phyloP scores from a whole-genome alignment of 768 basidiomycete genomes.

The Suillus lakei region DNA sequence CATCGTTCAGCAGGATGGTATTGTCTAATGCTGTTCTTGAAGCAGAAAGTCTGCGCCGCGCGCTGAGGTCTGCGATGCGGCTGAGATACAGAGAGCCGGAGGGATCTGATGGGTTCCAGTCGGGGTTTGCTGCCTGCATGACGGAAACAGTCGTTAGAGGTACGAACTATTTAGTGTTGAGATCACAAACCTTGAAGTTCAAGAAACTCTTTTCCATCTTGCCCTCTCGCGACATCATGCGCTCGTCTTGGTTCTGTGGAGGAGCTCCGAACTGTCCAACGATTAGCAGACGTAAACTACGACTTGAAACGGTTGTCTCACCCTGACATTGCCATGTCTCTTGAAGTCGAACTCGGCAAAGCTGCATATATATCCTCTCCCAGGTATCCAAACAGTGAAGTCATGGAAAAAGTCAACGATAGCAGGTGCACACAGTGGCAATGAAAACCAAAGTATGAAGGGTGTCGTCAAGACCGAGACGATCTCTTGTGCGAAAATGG shows the following conservation, averaged over 20 bases:
- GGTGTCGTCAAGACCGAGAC: slow-evolving; percentile 93
- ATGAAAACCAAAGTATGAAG: slow-evolving; percentile 90
- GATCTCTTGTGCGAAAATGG: slow-evolving; percentile 87
- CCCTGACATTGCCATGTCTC: slow-evolving; percentile 90
- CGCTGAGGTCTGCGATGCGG: slow-evolving; percentile 75
- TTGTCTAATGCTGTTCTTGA: slow-evolving; percentile 33
- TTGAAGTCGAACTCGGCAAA: slow-evolving; percentile 99
- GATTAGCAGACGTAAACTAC: slow-evolving; percentile 1
- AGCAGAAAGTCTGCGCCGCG: slow-evolving; percentile 39
- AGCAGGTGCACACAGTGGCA: slow-evolving; percentile 86
- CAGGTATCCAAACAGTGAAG: slow-evolving; percentile 96
- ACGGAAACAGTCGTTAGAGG: slow-evolving; percentile 8
- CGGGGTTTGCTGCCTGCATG: slow-evolving; percentile 84
- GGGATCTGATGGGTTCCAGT: slow-evolving; percentile 93
- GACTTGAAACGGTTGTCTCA: slow-evolving; percentile 33
- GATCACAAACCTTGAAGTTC: slow-evolving; percentile 74
- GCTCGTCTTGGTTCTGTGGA: slow-evolving; percentile 64
- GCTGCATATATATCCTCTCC: slow-evolving; percentile 94
- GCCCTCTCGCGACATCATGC: slow-evolving; percentile 85
- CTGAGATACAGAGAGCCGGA: slow-evolving; percentile 89
- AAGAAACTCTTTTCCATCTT: slow-evolving; percentile 99
- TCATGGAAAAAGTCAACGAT: slow-evolving; percentile 99
- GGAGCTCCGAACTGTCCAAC: slow-evolving; percentile 81
- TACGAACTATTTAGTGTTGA: neutral
- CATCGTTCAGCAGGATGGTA: slow-evolving; percentile 34